A percentile compares a stretch with the other conserved stretches of the same genome.
Evolutionary conservation across 1,139 yeast species (phyloP).

Genomic region (Kodamaea fungicola): DNA sequence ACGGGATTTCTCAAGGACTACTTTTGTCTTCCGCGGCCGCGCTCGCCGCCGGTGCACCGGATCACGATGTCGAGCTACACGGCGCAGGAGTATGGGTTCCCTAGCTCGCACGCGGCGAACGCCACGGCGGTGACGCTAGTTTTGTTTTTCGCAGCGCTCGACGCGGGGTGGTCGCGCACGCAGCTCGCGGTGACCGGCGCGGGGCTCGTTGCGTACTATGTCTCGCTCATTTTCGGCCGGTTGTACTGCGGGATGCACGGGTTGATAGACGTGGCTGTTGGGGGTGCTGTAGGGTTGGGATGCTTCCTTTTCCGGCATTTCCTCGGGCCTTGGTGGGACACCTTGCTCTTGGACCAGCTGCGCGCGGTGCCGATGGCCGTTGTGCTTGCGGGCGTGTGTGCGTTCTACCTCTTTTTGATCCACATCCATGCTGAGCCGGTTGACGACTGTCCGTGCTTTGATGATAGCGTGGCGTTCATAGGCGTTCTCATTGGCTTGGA

Average conservation of each 20-base stretch:
- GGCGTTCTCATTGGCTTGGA: conserved; percentile 84
- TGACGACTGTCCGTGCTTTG: conserved; percentile 95
- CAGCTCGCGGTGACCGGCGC: conserved; percentile 10
- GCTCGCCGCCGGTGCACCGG: conserved; percentile 87
- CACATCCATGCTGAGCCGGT: conserved; percentile 81
- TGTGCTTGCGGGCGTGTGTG: conserved; percentile 29
- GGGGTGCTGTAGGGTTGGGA: conserved; percentile 58
- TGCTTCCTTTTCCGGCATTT: conserved; percentile 42
- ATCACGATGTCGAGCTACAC: conserved; percentile 88
- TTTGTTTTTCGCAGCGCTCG: conserved; percentile 27
- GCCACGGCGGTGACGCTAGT: conserved; percentile 76
- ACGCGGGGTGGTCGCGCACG: conserved; percentile 4
- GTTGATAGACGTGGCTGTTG: conserved; percentile 67
- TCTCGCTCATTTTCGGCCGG: conserved; percentile 73
- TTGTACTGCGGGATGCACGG: conserved; percentile 99
- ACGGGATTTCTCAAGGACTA: conserved; percentile 80
- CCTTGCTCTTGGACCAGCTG: conserved; percentile 23
- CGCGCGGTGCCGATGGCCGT: conserved; percentile 11
- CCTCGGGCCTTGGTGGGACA: conserved; percentile 41
- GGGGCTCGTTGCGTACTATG: conserved; percentile 46
- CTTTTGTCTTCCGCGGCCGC: conserved; percentile 87
- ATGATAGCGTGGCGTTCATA: conserved; percentile 89
- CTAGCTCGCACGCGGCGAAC: conserved; percentile 89
- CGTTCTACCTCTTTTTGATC: conserved; percentile 47
- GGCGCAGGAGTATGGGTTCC: conserved; percentile 91